Conservation (phyloP, 352 stramenopile species). For the Phytophthora quininea region DNA sequence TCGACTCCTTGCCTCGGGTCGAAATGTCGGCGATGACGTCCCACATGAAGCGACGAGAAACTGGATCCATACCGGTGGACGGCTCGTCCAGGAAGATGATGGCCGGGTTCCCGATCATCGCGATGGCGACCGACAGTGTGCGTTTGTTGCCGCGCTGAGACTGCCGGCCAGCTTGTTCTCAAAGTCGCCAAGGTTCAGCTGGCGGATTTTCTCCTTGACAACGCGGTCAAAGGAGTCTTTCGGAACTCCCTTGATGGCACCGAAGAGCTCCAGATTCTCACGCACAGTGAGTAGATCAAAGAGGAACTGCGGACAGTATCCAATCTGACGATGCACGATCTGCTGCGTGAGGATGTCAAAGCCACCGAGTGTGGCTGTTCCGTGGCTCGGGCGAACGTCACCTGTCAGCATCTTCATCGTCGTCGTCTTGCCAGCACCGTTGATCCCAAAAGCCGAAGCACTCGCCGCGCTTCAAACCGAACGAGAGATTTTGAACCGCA, state of each 20-base stretch:
- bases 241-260: constrained; percentile 87
- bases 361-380: constrained; percentile 42
- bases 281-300: constrained; percentile 86
- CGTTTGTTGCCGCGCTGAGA: constrained; percentile 93
- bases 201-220: constrained; percentile 74
- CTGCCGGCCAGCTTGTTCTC: constrained; percentile 74
- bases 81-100: constrained; percentile 92
- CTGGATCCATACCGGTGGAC: constrained; percentile 91
- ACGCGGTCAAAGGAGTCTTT: constrained; percentile 74
- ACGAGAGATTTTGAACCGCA: constrained; percentile 70
- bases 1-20: constrained; percentile 57
- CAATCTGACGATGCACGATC: constrained; percentile 73
- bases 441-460: constrained; percentile 94
- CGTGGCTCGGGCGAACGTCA: constrained; percentile 62
- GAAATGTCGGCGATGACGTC: constrained; percentile 79
- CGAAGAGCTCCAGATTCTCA: constrained; percentile 91
- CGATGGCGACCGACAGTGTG: constrained; percentile 92
- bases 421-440: constrained; percentile 95
- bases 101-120: constrained; percentile 91
- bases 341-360: constrained; percentile 51
- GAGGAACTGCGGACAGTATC: constrained; percentile 93
- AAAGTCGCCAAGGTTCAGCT: constrained; percentile 84
- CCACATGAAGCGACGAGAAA: constrained; percentile 55
- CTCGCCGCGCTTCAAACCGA: constrained; percentile 81
- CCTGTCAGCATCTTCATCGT: constrained; percentile 95